phyloP scores from a whole-genome alignment of 306 rosid species.

The Albizia julibrissin region DNA sequence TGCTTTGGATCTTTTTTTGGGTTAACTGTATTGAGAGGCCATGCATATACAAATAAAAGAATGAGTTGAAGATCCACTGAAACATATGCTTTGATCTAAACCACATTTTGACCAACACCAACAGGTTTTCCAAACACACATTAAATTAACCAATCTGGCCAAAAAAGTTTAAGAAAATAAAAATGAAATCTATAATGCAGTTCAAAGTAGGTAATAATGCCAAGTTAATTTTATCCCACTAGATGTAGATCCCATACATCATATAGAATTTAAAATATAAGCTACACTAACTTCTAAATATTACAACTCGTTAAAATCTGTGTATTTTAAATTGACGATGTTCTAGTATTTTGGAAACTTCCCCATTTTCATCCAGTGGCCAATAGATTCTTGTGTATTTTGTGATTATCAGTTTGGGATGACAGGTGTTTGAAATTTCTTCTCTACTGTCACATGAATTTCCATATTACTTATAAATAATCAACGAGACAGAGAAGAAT shows the following conservation, averaged over 20 bases:
- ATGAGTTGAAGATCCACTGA: not conserved
- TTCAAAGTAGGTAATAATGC: not conserved
- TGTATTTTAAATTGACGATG: not conserved
- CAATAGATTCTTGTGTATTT: not conserved
- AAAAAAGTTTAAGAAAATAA: too few relatives aligned
- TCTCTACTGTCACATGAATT: not conserved
- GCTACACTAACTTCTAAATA: not conserved
- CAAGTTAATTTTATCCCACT: not conserved
- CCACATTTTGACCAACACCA: not conserved
- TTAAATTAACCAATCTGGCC: too few relatives aligned
- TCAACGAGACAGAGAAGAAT: not conserved
- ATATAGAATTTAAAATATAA: not conserved
- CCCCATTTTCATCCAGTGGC: not conserved
- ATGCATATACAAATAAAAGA: not conserved
- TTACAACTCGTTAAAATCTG: not conserved
- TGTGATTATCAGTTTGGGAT: not conserved
- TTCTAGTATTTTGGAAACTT: not conserved
- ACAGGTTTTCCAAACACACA: too few relatives aligned
- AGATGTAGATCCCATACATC: not conserved
- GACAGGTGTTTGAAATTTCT: not conserved
- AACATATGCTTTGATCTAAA: not conserved
- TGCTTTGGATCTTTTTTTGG: not conserved
- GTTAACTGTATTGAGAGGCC: not conserved
- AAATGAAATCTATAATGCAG: not conserved
- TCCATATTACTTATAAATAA: not conserved